Conservation (phyloP, 1,139 yeast species). For the Debaryomyces subglobosus region DNA sequence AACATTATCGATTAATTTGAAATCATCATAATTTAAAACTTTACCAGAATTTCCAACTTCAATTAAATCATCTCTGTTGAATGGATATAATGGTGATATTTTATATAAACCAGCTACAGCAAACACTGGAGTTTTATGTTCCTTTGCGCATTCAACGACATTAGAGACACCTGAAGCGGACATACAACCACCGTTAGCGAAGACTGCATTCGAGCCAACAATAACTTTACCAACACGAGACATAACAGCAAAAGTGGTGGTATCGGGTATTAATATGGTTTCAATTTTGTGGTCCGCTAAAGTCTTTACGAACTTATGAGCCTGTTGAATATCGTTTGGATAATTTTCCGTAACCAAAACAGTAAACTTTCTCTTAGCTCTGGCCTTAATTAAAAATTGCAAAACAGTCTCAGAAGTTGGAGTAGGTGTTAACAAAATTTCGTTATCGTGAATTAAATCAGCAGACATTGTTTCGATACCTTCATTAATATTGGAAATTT, state of each 20-base stretch:
- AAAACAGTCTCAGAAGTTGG: conserved; percentile 90
- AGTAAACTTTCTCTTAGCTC: conserved; percentile 86
- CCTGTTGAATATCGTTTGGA: conserved; percentile 78
- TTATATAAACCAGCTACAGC: conserved; percentile 94
- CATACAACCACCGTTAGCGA: conserved; percentile 95
- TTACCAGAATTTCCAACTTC: conserved; percentile 95
- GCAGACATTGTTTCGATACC: conserved; percentile 88
- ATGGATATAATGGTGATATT: conserved; percentile 91
- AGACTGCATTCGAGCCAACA: conserved; percentile 87
- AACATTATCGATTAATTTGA: conserved; percentile 64
- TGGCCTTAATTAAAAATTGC: conserved; percentile 83
- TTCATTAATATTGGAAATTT: conserved; percentile 85
- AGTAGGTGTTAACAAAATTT: conserved; percentile 87
- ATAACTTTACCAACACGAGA: conserved; percentile 96
- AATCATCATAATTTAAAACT: conserved; percentile 72
- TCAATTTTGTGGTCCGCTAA: conserved; percentile 87
- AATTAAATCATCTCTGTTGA: conserved; percentile 81
- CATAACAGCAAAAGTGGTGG: conserved; percentile 94
- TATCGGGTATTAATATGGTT: conserved; percentile 89
- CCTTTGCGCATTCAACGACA: conserved; percentile 95
- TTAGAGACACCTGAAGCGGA: conserved; percentile 89
- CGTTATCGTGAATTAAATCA: conserved; percentile 94
- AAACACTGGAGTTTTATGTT: conserved; percentile 91
- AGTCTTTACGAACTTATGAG: conserved; percentile 79
- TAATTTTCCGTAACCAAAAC: conserved; percentile 91